phyloP scores from a whole-genome alignment of 768 basidiomycete genomes.

The Pleurotus tuber-regium region DNA sequence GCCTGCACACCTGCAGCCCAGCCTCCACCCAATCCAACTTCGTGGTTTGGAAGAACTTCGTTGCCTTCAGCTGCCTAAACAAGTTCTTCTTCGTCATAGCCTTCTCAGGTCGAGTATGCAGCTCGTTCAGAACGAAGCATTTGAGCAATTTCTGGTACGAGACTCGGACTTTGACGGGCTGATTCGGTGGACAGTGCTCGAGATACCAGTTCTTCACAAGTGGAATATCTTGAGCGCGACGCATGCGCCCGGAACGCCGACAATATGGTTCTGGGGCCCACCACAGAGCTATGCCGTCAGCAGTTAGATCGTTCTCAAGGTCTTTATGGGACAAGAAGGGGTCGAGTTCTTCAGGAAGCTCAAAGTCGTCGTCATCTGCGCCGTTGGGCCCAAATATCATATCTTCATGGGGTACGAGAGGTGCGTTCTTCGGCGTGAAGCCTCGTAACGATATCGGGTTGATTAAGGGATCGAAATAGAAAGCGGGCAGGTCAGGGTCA shows the following conservation, averaged over 20 bases:
- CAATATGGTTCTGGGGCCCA: slow-evolving; percentile 98
- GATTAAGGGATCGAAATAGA: slow-evolving; percentile 98
- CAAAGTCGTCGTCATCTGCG: slow-evolving; percentile 84
- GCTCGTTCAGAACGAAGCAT: slow-evolving; percentile 92
- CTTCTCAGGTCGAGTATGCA: slow-evolving; percentile 86
- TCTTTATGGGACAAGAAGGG: slow-evolving; percentile 82
- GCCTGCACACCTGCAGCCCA: slow-evolving; percentile 95
- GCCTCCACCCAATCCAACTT: slow-evolving; percentile 99
- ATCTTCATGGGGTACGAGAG: slow-evolving; percentile 87
- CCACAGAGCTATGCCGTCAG: slow-evolving; percentile 97
- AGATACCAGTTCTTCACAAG: slow-evolving; percentile 98
- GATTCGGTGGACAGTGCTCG: slow-evolving; percentile 95
- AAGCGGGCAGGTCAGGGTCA: slow-evolving; percentile 98
- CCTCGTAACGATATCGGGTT: slow-evolving; percentile 95
- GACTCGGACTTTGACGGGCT: slow-evolving; percentile 97
- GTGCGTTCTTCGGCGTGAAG: slow-evolving; percentile 76
- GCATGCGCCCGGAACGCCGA: slow-evolving; percentile 87
- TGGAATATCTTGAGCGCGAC: slow-evolving; percentile 93
- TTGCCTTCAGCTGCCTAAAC: slow-evolving; percentile 95
- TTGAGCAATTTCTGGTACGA: slow-evolving; percentile 99
- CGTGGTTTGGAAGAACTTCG: slow-evolving; percentile 99
- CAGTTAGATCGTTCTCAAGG: slow-evolving; percentile 87
- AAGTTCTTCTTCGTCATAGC: slow-evolving; percentile 98
- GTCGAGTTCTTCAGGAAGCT: slow-evolving; percentile 70
- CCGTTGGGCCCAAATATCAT: slow-evolving; percentile 87